Percentiles rank a stretch among this genome's conserved stretches.
phyloP scores from a whole-genome alignment of 768 basidiomycete species.

The Mycena albidolilacea region DNA sequence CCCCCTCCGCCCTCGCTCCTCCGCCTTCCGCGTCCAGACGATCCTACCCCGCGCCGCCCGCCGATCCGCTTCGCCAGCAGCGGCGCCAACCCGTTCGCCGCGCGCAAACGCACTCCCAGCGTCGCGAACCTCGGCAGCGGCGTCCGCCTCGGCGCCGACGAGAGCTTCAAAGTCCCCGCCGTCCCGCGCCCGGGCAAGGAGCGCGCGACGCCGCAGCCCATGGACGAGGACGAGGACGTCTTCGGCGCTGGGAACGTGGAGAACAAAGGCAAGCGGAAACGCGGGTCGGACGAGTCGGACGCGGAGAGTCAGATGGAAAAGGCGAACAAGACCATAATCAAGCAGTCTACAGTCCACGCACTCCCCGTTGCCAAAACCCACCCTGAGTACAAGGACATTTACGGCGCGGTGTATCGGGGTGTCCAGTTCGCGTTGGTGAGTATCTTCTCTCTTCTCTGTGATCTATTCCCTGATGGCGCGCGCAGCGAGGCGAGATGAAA shows the following conservation, averaged over 20 bases:
- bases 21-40: conserved; percentile 77
- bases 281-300: conserved; percentile 19
- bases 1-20: conserved; percentile 52
- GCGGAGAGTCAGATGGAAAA: conserved; percentile 41
- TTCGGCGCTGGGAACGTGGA: conserved; percentile 44
- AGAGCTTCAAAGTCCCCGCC: conserved; percentile 30
- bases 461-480: neutral
- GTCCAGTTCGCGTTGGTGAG: conserved; percentile 67
- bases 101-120: conserved; percentile 38
- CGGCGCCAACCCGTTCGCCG: conserved; percentile 37
- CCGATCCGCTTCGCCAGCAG: conserved; percentile 56
- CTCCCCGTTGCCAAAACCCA: conserved; percentile 61
- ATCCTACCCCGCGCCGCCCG: conserved; percentile 82
- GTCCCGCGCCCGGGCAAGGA: conserved; percentile 36
- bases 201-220: neutral
- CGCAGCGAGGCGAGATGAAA: conserved; percentile 61
- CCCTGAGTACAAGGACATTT: conserved; percentile 68
- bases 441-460: conserved; percentile 7
- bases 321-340: conserved; percentile 57
- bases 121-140: conserved; percentile 56
- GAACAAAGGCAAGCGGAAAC: conserved; percentile 49
- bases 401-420: conserved; percentile 61
- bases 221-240: conserved; percentile 43
- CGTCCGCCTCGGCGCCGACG: conserved; percentile 48
- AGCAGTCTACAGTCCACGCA: conserved; percentile 58